Percentiles rank a stretch among this genome's conserved stretches.
Conservation (phyloP, 2,329 filamentous ascomycete genomes). For the Monosporascus sp. region DNA sequence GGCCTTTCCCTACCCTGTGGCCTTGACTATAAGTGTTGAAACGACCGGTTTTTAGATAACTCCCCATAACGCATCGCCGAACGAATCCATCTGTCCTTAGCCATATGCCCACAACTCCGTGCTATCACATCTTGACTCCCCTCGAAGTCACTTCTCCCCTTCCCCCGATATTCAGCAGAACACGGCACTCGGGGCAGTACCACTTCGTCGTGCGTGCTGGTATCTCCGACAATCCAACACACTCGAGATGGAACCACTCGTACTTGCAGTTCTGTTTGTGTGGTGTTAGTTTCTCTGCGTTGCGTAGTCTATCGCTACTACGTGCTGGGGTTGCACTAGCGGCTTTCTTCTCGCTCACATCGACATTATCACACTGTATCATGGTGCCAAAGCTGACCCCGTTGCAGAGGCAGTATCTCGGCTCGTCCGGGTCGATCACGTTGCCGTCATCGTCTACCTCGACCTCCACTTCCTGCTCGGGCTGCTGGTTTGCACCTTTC, state of each 20-base stretch:
- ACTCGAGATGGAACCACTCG: slow-evolving; percentile 82
- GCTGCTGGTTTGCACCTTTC: slow-evolving; percentile 36
- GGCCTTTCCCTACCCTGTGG: too few relatives aligned
- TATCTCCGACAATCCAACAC: slow-evolving; percentile 63
- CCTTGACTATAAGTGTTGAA: too few relatives aligned
- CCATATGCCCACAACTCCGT: not conserved
- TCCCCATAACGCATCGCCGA: not conserved
- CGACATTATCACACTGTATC: slow-evolving; percentile 76
- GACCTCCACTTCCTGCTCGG: slow-evolving; percentile 44
- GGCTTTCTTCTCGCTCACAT: slow-evolving; percentile 47
- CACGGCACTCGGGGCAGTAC: slow-evolving; percentile 76
- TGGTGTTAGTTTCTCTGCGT: slow-evolving; percentile 18
- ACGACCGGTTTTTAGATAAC: not conserved
- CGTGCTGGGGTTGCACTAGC: slow-evolving; percentile 10
- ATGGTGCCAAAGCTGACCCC: slow-evolving; percentile 77
- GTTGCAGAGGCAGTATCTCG: slow-evolving; percentile 72
- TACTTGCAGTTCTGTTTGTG: slow-evolving; percentile 59
- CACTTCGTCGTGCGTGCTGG: slow-evolving; percentile 72
- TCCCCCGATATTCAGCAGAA: slow-evolving; percentile 56
- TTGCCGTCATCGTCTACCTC: slow-evolving; percentile 65
- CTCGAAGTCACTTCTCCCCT: slow-evolving; percentile 58
- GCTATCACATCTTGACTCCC: slow-evolving; percentile 41
- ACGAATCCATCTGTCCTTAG: not conserved
- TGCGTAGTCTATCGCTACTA: slow-evolving; percentile 5
- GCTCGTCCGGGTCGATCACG: slow-evolving; percentile 68